phyloP scores from a whole-genome alignment of 768 basidiomycete genomes.

The Podaxis sp. region DNA sequence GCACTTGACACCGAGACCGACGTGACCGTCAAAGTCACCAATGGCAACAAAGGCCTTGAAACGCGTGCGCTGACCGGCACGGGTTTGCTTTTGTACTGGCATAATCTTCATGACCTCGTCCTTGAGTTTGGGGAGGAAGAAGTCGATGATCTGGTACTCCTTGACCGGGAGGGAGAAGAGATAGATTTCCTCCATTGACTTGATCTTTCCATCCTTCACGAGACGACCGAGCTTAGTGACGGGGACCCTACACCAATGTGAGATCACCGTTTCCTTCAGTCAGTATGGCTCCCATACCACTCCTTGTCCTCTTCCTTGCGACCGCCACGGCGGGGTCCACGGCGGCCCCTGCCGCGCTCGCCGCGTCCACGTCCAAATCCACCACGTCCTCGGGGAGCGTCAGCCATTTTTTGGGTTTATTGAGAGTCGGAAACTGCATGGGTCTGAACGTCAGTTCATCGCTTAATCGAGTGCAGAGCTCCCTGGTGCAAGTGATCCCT shows the following conservation, averaged over 20 bases:
- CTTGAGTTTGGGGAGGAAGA: conserved; percentile 99
- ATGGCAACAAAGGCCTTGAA: conserved; percentile 99
- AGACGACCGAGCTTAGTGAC: conserved; percentile 99
- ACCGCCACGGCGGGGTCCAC: conserved; percentile 91
- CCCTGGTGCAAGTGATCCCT: not conserved
- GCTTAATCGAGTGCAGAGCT: not conserved
- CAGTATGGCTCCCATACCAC: conserved; percentile 57
- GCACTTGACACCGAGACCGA: conserved; percentile 99
- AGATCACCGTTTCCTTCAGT: not conserved
- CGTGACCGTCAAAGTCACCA: conserved; percentile 97
- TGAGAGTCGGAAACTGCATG: conserved; percentile 17
- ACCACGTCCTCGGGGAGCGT: conserved; percentile 69
- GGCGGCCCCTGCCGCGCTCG: conserved; percentile 84
- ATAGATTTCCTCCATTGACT: conserved; percentile 99
- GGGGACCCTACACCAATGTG: conserved; percentile 66
- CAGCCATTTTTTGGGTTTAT: conserved; percentile 64
- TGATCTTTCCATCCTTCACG: conserved; percentile 99
- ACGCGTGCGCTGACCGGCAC: conserved; percentile 98
- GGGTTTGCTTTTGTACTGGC: conserved; percentile 99
- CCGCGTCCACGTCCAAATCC: conserved; percentile 89
- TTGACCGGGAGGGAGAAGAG: conserved; percentile 99
- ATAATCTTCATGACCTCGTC: conserved; percentile 99
- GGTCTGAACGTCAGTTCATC: not conserved
- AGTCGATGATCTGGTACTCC: conserved; percentile 99
- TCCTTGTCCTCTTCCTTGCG: conserved; percentile 99